phyloP scores from a whole-genome alignment of 768 basidiomycete species.

The Mycena amicta region DNA sequence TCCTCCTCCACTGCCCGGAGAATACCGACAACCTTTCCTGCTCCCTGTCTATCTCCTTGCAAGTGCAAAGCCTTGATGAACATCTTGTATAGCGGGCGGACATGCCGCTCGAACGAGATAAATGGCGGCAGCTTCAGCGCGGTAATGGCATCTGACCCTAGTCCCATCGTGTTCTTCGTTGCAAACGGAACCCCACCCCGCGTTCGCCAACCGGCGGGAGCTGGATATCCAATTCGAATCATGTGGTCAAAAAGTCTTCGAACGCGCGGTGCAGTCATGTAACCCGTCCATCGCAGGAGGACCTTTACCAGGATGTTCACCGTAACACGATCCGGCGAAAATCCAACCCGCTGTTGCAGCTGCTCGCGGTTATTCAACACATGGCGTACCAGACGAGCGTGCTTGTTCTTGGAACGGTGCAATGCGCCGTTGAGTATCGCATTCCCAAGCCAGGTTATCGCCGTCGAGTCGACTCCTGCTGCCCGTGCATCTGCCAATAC shows the following conservation, averaged over 20 bases:
- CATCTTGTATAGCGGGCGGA: conserved; percentile 72
- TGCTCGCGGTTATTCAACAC: conserved; percentile 42
- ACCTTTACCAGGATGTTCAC: conserved; percentile 69
- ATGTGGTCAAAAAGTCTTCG: conserved; percentile 67
- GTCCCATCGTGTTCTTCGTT: conserved; percentile 37
- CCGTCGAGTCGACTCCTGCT: conserved; percentile 29
- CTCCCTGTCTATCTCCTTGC: conserved; percentile 56
- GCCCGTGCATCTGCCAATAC: conserved; percentile 36
- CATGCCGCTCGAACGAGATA: conserved; percentile 59
- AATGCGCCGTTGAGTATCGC: conserved; percentile 53
- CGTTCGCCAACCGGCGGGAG: too few relatives aligned
- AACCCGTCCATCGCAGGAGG: conserved; percentile 52
- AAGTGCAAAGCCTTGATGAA: conserved; percentile 67
- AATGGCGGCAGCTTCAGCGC: conserved; percentile 36
- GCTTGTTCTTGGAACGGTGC: conserved; percentile 33
- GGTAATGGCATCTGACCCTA: conserved; percentile 2
- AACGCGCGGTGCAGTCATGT: conserved; percentile 45
- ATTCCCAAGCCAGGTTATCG: conserved; percentile 55
- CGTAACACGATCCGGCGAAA: conserved; percentile 69
- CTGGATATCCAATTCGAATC: conserved; percentile 61
- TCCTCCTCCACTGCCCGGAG: conserved; percentile 46
- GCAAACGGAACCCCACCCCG: conserved; percentile 42
- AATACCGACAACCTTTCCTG: conserved; percentile 55
- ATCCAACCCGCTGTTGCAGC: conserved; percentile 47
- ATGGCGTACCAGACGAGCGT: conserved; percentile 49